Evolutionary conservation across 1,139 yeast genomes (phyloP).

Genomic region (Spencermartinsiella ligniputridi): DNA sequence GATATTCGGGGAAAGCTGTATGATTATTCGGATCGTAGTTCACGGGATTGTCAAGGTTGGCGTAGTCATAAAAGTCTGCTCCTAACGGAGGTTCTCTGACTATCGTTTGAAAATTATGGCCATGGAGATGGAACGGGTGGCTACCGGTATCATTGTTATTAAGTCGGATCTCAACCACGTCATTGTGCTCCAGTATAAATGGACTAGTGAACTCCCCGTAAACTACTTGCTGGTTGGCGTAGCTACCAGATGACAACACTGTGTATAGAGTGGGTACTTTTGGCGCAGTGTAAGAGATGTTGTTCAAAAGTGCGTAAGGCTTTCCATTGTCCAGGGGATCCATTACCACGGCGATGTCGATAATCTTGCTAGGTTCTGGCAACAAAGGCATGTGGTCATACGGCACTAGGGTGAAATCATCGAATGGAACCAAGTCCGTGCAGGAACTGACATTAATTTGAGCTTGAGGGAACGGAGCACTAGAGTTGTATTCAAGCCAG

Average conservation of each 20-base stretch:
- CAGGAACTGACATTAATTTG: slow-evolving; percentile 36
- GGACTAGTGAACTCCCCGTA: slow-evolving; percentile 82
- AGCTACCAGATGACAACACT: slow-evolving; percentile 63
- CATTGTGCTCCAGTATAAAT: slow-evolving; percentile 62
- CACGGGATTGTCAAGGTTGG: slow-evolving; percentile 40
- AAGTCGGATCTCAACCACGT: slow-evolving; percentile 57
- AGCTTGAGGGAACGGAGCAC: slow-evolving; percentile 45
- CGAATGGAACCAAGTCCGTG: slow-evolving; percentile 34
- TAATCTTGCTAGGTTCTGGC: slow-evolving; percentile 62
- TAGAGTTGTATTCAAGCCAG: slow-evolving; percentile 55
- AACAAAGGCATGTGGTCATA: slow-evolving; percentile 44
- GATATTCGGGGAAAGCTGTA: slow-evolving; percentile 52
- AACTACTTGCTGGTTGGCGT: slow-evolving; percentile 47
- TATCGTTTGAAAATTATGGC: slow-evolving; percentile 64
- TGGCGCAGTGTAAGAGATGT: slow-evolving; percentile 70
- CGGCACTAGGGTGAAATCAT: slow-evolving; percentile 67
- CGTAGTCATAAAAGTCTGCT: slow-evolving; percentile 5
- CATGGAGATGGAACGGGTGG: slow-evolving; percentile 89
- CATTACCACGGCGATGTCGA: slow-evolving; percentile 68
- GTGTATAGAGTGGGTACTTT: slow-evolving; percentile 78
- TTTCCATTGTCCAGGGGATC: slow-evolving; percentile 76
- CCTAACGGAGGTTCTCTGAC: slow-evolving; percentile 1
- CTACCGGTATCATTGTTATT: slow-evolving; percentile 72
- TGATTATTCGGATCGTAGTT: slow-evolving; percentile 48
- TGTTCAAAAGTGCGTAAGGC: slow-evolving; percentile 88